phyloP scores from a whole-genome alignment of 345 rosid species.

The Mallotus nudiflorus region DNA sequence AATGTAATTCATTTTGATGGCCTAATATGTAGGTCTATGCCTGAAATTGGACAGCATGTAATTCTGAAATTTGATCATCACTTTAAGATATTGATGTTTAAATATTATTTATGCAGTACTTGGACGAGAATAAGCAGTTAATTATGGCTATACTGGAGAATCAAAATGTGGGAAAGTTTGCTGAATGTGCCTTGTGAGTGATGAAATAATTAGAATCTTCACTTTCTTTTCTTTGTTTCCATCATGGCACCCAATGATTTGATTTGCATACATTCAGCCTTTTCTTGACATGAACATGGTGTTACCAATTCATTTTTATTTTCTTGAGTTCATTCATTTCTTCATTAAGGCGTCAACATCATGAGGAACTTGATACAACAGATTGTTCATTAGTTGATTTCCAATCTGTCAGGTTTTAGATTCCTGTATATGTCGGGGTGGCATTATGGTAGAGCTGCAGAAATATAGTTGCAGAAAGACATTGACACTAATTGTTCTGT shows the following conservation, averaged over 20 bases:
- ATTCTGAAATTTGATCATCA: not conserved
- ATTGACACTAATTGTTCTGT: too few relatives aligned
- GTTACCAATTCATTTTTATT: not conserved
- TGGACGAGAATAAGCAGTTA: conserved; percentile 26
- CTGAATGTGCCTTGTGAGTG: conserved; percentile 25
- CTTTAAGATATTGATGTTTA: too few relatives aligned
- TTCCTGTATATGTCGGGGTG: too few relatives aligned
- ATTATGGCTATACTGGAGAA: conserved; percentile 26
- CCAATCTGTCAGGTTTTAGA: too few relatives aligned
- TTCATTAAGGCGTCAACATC: not conserved
- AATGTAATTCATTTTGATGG: not conserved
- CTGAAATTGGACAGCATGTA: not conserved
- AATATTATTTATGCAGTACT: conserved; percentile 19
- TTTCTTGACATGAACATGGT: not conserved
- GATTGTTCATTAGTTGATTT: not conserved
- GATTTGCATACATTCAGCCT: not conserved
- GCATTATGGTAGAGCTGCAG: too few relatives aligned
- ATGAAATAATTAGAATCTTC: not conserved
- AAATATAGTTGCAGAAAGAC: too few relatives aligned
- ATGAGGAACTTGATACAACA: not conserved
- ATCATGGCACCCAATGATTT: not conserved
- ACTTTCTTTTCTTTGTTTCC: conserved; percentile 3
- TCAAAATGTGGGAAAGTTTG: conserved; percentile 23
- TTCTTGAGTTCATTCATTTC: too few relatives aligned
- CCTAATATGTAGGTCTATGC: not conserved